Base-by-base conservation (phyloP, 2,329 filamentous ascomycete species). In the Aspergillus quadrilineatus region DNA sequence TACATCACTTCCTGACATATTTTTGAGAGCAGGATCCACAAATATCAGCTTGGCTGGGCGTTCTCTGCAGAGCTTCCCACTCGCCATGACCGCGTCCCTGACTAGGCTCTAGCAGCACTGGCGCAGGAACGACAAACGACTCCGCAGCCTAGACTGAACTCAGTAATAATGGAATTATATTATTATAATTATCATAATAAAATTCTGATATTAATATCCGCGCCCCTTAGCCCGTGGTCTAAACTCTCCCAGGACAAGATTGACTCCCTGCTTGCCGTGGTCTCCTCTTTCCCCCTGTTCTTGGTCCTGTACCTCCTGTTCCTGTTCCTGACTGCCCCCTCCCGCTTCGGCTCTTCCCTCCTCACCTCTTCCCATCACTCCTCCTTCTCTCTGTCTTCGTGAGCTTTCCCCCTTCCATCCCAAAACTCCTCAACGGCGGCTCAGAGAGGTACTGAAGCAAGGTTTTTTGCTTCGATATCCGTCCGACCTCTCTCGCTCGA, bases 331-430 rank as follows among this genome's bases (percentile, higher is more conserved):
- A 50, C 34, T 56, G 47, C 37, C 52, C 56, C 49, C 49, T 55
- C 57, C 60, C 58, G 58, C 53, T 56, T 48, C 41, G 48, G 49
- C 46, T 55, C 48, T 52, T 37, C 43, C 39, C 55, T 49, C 65
- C 72, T 76, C 74, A 74, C 73, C 65, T 67, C 69, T 67, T 63
- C 67, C 75, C 75, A 67, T 62, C 69, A 22, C 22, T 22, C 22
- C 65, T 67, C 69, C 67, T 63, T 67, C 75, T 75, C 69, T 57
- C 51, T 42, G 37, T 32, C 51, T 22, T 22, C 34, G 22, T 22
- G 22, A 22, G 22, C 22, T 22, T 14, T 12, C 12, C 34, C 34
- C 34, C 34, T 37, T 37, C 34, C 8, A 37, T 37, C 14, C 34
- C 4, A 37, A 5, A 37, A 43, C 39, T 29, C 32, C 50, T 45